Conservation (phyloP, 108 stramenopile genomes). For the Fragilaria crotonensis region DNA sequence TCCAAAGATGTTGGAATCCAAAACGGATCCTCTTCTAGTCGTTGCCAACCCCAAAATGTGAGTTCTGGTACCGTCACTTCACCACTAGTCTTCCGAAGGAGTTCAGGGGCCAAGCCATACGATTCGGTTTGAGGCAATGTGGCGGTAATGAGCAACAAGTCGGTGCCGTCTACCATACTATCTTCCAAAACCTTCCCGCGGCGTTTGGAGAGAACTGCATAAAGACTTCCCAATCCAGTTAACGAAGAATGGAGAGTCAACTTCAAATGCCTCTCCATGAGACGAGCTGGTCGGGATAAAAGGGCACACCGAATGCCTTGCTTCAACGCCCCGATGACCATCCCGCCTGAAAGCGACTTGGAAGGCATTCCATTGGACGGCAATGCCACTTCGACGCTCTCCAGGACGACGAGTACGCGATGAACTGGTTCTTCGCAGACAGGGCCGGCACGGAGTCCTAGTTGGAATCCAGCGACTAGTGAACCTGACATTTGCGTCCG, state of each 20-base stretch:
- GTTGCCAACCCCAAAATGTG: conserved; percentile 79
- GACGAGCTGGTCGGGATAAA: conserved; percentile 66
- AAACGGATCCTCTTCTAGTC: conserved; percentile 85
- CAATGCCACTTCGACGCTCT: conserved; percentile 77
- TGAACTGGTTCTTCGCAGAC: conserved; percentile 86
- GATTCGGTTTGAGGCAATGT: conserved; percentile 84
- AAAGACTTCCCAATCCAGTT: conserved; percentile 67
- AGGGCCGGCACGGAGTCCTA: conserved; percentile 72
- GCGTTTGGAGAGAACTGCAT: conserved; percentile 75
- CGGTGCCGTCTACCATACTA: conserved; percentile 90
- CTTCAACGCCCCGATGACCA: conserved; percentile 65
- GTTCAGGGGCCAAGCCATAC: conserved; percentile 76
- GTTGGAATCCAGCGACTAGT: conserved; percentile 73
- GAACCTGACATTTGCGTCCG: conserved; percentile 66
- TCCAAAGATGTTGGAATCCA: conserved; percentile 89
- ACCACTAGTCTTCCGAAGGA: conserved; percentile 76
- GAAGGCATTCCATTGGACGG: conserved; percentile 7
- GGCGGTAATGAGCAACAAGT: conserved; percentile 70
- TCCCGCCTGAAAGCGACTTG: conserved; percentile 62
- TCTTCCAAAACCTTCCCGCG: conserved; percentile 82
- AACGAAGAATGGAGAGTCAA: conserved; percentile 80
- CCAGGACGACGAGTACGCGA: conserved; percentile 67
- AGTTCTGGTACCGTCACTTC: conserved; percentile 87
- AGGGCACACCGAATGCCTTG: conserved; percentile 74
- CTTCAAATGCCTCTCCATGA: conserved; percentile 75